A percentile compares a stretch with the other conserved stretches of the same genome.
These are phyloP conservation scores for Kurtzmaniella fragi DNA, from an alignment of 805 yeast species.

Conservation along the genomic window DNA sequence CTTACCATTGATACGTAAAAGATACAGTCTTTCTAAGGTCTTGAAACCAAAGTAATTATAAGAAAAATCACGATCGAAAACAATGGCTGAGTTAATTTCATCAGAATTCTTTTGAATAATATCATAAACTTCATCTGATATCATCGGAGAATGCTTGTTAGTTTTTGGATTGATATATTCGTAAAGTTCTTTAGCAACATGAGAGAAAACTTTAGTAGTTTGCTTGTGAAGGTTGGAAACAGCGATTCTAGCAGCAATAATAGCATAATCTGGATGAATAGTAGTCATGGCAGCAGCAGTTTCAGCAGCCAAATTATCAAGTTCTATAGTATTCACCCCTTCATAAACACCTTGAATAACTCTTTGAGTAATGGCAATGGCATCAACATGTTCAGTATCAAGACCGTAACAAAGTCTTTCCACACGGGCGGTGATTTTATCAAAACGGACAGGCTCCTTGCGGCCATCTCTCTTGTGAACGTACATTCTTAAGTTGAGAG, in stretches of 20 bases:
- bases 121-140: constrained; percentile 36
- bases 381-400: constrained; percentile 87
- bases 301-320: constrained; percentile 74
- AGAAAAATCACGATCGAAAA: constrained; percentile 46
- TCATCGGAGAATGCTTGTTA: constrained; percentile 47
- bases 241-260: constrained; percentile 92
- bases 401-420: constrained; percentile 92
- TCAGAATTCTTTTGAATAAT: constrained; percentile 34
- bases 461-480: constrained; percentile 92
- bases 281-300: constrained; percentile 98
- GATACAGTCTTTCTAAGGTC: constrained; percentile 55
- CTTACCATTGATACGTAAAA: constrained; percentile 49
- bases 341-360: constrained; percentile 95
- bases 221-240: constrained; percentile 92
- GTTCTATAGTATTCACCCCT: constrained; percentile 91
- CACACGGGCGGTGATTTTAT: constrained; percentile 89
- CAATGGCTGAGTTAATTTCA: constrained; percentile 42
- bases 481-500: constrained; percentile 47
- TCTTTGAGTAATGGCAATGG: constrained; percentile 92
- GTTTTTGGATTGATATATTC: constrained; percentile 79
- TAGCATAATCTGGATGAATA: constrained; percentile 95
- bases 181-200: constrained; percentile 68
- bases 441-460: constrained; percentile 91
- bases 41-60: constrained; percentile 59
- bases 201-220: constrained; percentile 81